Conservation (phyloP, 495 filamentous ascomycete species). For the Penicillium steckii region DNA sequence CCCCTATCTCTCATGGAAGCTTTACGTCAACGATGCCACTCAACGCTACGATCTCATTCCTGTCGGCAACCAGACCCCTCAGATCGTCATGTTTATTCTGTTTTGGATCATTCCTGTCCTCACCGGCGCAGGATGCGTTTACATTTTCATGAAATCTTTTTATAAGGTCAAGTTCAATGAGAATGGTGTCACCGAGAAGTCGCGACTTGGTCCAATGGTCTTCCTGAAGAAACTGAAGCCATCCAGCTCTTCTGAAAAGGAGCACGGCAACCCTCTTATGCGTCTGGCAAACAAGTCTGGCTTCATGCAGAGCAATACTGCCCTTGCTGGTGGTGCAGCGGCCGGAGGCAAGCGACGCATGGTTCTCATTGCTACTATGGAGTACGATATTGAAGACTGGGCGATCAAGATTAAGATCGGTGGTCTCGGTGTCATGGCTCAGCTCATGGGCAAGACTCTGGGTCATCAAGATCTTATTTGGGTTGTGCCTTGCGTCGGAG, state of each 20-base stretch:
- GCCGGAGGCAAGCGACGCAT: constrained; percentile 44
- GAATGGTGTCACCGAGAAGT: constrained; percentile 54
- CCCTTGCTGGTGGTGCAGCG: constrained; percentile 36
- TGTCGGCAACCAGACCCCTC: constrained; percentile 47
- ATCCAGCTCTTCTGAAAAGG: constrained; percentile 10
- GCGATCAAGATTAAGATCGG: constrained; percentile 74
- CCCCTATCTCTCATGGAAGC: constrained; percentile 54
- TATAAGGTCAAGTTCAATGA: constrained; percentile 74
- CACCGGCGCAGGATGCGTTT: constrained; percentile 51
- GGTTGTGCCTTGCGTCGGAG: constrained; percentile 71
- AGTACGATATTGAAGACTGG: constrained; percentile 74
- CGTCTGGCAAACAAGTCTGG: constrained; percentile 40
- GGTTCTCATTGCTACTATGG: constrained; percentile 69
- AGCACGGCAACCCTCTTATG: constrained; percentile 24
- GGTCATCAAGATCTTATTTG: constrained; percentile 68
- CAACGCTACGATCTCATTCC: constrained; percentile 50
- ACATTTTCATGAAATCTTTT: constrained; percentile 64
- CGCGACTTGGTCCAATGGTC: constrained; percentile 36
- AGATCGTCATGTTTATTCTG: constrained; percentile 57
- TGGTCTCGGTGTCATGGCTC: constrained; percentile 67
- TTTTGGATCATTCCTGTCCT: constrained; percentile 54
- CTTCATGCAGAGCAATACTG: constrained; percentile 43
- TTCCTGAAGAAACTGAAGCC: constrained; percentile 34
- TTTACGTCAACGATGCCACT: constrained; percentile 55
- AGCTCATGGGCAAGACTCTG: constrained; percentile 69